Evolutionary conservation across 2,329 filamentous ascomycete genomes (phyloP), one percentile per base, ranked within the genome.

Genomic region (Aspergillus pseudoglaucus): DNA sequence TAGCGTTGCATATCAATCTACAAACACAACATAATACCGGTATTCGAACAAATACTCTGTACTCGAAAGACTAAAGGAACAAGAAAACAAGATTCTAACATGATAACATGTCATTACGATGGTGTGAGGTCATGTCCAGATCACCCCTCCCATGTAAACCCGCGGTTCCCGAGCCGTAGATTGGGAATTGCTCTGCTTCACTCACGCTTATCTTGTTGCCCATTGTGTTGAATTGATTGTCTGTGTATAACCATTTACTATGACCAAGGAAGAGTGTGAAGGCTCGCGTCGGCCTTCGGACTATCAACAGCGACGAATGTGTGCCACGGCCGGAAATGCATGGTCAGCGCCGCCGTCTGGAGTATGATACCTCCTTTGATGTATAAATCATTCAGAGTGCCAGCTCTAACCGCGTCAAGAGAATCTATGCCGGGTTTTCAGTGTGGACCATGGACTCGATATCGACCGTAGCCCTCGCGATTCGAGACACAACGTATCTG

Each of bases 401-500:
- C 10, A 22, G 25, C 17, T n/a, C 43, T 45, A 45, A 45, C 33
- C 7, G 10, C 9, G 6, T 6, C 51, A 56, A 73, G 62, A 68
- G 59, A 12, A 67, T 73, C 35, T 73, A 73, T 50, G 69, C 62
- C 23, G 72, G 70, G 15, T 57, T 73, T 23, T 66, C 70, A 0
- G 59, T 60, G 2, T 52, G 54, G 5, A 63, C 59, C 3, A 58
- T 68, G 4, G 53, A 67, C 35, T 70, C 73, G 45, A 75, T 75
- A 1, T 73, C 81, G 9, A 76, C 79, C 4, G 74, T 88, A 20
- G 82, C 84, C 12, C 72, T 90, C 43, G 85, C 84, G 3, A 78
- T 86, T 52, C 85, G 88, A 53, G 86, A 90, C 61, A 81, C 81
- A 5, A 83, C 84, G 3, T 90, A 90, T 61, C 80, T 86, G 18